A percentile compares a stretch with the other conserved stretches of the same genome.
Evolutionary conservation across 2,329 filamentous ascomycete genomes (phyloP).

Genomic region (Phaeoacremonium minimum): DNA sequence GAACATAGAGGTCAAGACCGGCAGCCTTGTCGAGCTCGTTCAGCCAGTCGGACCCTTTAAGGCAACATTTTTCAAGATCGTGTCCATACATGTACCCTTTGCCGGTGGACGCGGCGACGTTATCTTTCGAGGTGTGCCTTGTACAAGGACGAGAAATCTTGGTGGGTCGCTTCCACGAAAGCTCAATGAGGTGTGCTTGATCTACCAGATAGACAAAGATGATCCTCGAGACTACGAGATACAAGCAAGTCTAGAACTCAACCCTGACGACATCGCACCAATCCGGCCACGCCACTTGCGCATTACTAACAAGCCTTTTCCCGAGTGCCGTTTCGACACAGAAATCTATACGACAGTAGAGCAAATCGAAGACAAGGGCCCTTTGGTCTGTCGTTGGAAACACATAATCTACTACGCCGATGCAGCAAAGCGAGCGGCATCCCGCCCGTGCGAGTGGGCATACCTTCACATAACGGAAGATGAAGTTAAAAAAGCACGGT

Average conservation of each 20-base stretch:
- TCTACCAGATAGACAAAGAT: constrained; percentile 33
- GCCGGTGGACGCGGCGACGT: constrained; percentile 26
- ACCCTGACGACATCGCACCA: constrained; percentile 27
- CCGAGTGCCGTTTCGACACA: constrained; percentile 23
- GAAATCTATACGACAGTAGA: constrained; percentile 13
- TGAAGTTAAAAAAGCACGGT: constrained; percentile 18
- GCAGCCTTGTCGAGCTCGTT: neutral
- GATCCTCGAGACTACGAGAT: constrained; percentile 22
- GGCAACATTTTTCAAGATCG: constrained; percentile 30
- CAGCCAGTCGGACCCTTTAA: neutral
- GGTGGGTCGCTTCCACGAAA: constrained; percentile 30
- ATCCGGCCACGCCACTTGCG: constrained; percentile 39
- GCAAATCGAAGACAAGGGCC: constrained; percentile 20
- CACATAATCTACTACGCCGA: constrained; percentile 26
- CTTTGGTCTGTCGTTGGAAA: constrained; percentile 50
- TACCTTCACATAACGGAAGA: constrained; percentile 20
- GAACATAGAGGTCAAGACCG: no score
- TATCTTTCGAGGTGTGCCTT: constrained; percentile 33
- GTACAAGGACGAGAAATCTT: constrained; percentile 27
- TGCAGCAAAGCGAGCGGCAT: constrained; percentile 12
- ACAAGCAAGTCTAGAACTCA: constrained; percentile 38
- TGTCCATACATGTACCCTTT: constrained; percentile 24
- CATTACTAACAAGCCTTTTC: constrained; percentile 52
- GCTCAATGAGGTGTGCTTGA: constrained; percentile 35
- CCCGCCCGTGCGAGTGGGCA: constrained; percentile 27